Percentiles rank a stretch among this genome's conserved stretches.
Conservation (phyloP, 1,284 basidiomycete species). For the Inonotus obliquus region DNA sequence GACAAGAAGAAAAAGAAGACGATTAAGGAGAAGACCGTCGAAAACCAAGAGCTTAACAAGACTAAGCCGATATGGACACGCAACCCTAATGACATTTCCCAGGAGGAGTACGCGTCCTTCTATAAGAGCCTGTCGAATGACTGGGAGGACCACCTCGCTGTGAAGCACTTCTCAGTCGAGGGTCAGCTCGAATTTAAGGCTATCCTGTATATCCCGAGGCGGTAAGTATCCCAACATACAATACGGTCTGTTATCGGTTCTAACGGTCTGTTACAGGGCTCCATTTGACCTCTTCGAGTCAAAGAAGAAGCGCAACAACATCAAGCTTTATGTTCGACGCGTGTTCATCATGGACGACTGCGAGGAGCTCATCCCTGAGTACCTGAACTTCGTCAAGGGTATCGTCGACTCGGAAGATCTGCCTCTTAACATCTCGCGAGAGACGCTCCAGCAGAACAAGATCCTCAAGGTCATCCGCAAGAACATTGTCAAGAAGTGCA, state of each 20-base stretch:
- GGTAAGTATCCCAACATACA: conserved; percentile 44
- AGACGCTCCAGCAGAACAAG: conserved; percentile 99
- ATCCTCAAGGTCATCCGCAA: conserved; percentile 99
- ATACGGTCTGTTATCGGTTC: background rate
- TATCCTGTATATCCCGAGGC: conserved; percentile 95
- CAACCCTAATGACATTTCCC: conserved; percentile 90
- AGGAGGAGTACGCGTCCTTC: conserved; percentile 94
- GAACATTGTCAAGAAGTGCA: conserved; percentile 97
- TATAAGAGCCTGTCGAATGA: conserved; percentile 99
- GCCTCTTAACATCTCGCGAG: conserved; percentile 99
- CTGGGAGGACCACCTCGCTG: conserved; percentile 99
- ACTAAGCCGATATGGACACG: conserved; percentile 99
- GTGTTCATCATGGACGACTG: conserved; percentile 99
- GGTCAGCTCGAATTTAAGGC: conserved; percentile 99
- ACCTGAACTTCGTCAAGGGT: conserved; percentile 99
- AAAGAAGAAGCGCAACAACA: conserved; percentile 99
- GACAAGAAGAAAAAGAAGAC: conserved; percentile 98
- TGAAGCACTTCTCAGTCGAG: conserved; percentile 99
- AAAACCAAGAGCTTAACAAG: conserved; percentile 99
- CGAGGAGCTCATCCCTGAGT: conserved; percentile 99
- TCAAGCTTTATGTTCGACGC: conserved; percentile 99
- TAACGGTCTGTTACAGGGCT: conserved; percentile 49
- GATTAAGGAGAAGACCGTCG: conserved; percentile 86
- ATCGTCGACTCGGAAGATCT: conserved; percentile 99
- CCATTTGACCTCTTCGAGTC: conserved; percentile 99